A percentile compares a stretch with the other conserved stretches of the same genome.
Conservation (phyloP, 768 basidiomycete species). For the Termitomyces titanicus region DNA sequence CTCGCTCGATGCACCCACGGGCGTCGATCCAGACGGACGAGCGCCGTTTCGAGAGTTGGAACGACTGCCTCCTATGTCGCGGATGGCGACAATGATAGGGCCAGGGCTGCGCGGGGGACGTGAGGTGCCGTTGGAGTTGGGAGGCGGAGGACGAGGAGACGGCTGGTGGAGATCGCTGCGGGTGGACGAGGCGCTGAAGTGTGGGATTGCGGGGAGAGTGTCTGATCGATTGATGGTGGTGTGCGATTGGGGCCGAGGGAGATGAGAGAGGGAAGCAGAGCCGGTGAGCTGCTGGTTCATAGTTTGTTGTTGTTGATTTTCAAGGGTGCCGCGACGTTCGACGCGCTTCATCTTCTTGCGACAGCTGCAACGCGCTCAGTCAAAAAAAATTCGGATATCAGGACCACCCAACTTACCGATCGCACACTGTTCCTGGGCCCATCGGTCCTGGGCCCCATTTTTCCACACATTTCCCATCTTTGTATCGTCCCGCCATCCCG, state of each 20-base stretch:
- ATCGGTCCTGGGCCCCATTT: conserved; percentile 86
- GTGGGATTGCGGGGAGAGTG: conserved; percentile 14
- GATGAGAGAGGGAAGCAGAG: conserved; percentile 7
- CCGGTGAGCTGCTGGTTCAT: neutral
- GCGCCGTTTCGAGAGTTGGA: conserved; percentile 9
- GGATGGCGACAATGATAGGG: neutral
- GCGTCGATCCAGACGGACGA: neutral
- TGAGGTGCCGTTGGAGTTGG: conserved; percentile 2
- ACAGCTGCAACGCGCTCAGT: conserved; percentile 39
- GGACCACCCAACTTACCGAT: conserved; percentile 43
- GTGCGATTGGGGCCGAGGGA: conserved; percentile 5
- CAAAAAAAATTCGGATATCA: neutral
- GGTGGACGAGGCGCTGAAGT: conserved; percentile 5
- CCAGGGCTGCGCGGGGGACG: conserved; percentile 10
- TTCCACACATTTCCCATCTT: conserved; percentile 83
- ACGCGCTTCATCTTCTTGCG: conserved; percentile 87
- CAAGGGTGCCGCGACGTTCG: conserved; percentile 67
- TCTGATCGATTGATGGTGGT: conserved; percentile 12
- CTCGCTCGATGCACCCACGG: neutral
- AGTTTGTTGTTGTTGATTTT: conserved; percentile 19
- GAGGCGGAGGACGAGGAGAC: neutral
- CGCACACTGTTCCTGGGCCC: conserved; percentile 82
- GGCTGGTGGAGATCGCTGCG: conserved; percentile 4
- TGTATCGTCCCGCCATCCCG: conserved; percentile 69
- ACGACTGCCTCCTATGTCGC: conserved; percentile 3